phyloP scores from a whole-genome alignment of 805 yeast species.

The Metschnikowia koreensis region DNA sequence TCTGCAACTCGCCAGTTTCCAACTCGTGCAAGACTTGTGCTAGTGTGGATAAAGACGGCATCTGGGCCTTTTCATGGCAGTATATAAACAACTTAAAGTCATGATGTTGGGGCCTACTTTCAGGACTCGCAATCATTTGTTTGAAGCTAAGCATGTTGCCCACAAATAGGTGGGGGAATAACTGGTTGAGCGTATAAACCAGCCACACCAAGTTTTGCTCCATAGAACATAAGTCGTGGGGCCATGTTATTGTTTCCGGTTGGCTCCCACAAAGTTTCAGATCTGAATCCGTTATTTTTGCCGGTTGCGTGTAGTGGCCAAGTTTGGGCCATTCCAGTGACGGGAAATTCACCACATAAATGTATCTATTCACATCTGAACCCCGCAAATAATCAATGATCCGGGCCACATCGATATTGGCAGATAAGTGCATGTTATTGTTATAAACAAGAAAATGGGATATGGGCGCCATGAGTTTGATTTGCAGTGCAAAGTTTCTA shows the following conservation, averaged over 20 bases:
- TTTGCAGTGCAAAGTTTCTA: conserved; percentile 31
- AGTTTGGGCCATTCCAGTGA: conserved; percentile 2
- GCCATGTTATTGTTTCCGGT: neutral
- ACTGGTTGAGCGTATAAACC: conserved; percentile 29
- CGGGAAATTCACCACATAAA: conserved; percentile 13
- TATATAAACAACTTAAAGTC: conserved; percentile 20
- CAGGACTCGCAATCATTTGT: conserved; percentile 12
- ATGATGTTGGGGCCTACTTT: neutral
- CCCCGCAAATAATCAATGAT: conserved; percentile 12
- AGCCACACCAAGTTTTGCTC: conserved; percentile 39
- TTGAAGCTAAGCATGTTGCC: conserved; percentile 34
- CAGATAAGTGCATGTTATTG: conserved; percentile 16
- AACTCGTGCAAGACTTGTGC: conserved; percentile 12
- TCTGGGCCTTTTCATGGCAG: conserved; percentile 21
- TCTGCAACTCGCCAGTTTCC: conserved; percentile 1
- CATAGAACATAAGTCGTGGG: conserved; percentile 22
- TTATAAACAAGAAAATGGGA: conserved; percentile 34
- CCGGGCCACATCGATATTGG: conserved; percentile 22
- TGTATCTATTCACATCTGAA: neutral
- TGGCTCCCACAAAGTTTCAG: neutral
- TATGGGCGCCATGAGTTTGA: conserved; percentile 31
- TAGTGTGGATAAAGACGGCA: conserved; percentile 18
- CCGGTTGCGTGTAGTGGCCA: conserved; percentile 1
- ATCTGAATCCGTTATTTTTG: neutral
- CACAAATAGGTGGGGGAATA: conserved; percentile 26